Conservation (phyloP, 805 yeast species). For the Candida coquimbonensis region DNA sequence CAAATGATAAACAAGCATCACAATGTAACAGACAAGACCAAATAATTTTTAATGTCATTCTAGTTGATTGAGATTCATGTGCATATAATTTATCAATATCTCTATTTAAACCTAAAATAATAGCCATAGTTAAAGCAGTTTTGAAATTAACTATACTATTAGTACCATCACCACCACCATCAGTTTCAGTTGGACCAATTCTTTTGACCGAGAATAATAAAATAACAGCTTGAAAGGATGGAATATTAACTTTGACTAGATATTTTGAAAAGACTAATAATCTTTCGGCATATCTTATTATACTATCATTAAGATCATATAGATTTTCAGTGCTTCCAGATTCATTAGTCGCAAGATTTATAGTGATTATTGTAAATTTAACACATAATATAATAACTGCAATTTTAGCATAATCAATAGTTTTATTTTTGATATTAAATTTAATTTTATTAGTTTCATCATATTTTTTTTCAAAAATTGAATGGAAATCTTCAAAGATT, state of each 20-base stretch:
- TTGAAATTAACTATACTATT: constrained; percentile 11
- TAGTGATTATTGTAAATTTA: constrained; percentile 3
- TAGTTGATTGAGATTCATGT: constrained; percentile 2
- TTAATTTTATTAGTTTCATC: constrained; percentile 1
- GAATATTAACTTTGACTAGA: constrained; percentile 10
- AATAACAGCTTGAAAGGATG: constrained; percentile 18
- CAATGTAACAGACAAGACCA: constrained; percentile 15
- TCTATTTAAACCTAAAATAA: constrained; percentile 19
- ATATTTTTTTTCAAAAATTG: constrained; percentile 7
- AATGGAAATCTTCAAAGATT: constrained; percentile 13
- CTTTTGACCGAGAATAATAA: constrained; percentile 11
- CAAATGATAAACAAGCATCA: constrained; percentile 15
- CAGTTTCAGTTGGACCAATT: constrained; percentile 16
- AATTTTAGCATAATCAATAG: constrained; percentile 16
- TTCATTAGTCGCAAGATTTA: constrained; percentile 3
- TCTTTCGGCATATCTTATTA: constrained; percentile 10
- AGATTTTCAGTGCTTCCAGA: neutral
- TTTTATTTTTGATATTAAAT: constrained; percentile 7
- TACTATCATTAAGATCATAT: constrained; percentile 12
- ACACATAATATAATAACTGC: constrained; percentile 12
- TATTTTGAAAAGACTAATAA: constrained; percentile 12
- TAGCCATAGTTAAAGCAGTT: constrained; percentile 19
- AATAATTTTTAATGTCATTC: constrained; percentile 7
- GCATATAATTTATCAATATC: constrained; percentile 15
- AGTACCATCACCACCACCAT: constrained; percentile 16